These are phyloP conservation scores for Agarophyton chilense DNA, from an alignment of 23 red algal species.

Conservation along the genomic window DNA sequence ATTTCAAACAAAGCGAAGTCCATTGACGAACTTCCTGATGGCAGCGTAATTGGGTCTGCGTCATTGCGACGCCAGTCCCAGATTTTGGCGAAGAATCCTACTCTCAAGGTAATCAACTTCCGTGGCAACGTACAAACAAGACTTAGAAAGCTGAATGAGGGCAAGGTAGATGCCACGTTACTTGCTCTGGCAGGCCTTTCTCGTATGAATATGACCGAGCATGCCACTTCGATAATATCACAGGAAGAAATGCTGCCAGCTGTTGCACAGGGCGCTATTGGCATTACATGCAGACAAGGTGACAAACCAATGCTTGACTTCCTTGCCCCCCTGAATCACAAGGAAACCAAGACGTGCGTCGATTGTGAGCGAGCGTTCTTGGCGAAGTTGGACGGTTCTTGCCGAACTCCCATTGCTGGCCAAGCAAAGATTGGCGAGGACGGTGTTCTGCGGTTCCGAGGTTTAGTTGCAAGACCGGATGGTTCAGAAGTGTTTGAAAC, in stretches of 20 bases:
- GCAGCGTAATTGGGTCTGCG: slow-evolving; percentile 89
- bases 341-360: slow-evolving; percentile 86
- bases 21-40: slow-evolving; percentile 83
- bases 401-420: slow-evolving; percentile 98
- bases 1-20: slow-evolving; percentile 80
- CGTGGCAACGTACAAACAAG: slow-evolving; percentile 98
- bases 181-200: slow-evolving; percentile 93
- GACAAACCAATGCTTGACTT: slow-evolving; percentile 77
- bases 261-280: slow-evolving; percentile 99
- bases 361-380: slow-evolving; percentile 94
- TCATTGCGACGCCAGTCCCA: slow-evolving; percentile 94
- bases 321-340: slow-evolving; percentile 75
- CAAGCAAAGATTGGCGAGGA: slow-evolving; percentile 81
- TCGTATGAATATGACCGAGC: slow-evolving; percentile 85
- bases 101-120: slow-evolving; percentile 95
- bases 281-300: slow-evolving; percentile 83
- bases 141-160: slow-evolving; percentile 86
- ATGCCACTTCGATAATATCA: slow-evolving; percentile 82
- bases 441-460: slow-evolving; percentile 83
- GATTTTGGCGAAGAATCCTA: slow-evolving; percentile 94
- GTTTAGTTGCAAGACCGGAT: slow-evolving; percentile 95
- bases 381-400: slow-evolving; percentile 85
- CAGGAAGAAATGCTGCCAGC: slow-evolving; percentile 97
- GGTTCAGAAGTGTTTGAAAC: slow-evolving; percentile 77
- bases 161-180: slow-evolving; percentile 94